Evolutionary conservation across 768 basidiomycete genomes (phyloP).

Genomic region (Termitomyces sp.): DNA sequence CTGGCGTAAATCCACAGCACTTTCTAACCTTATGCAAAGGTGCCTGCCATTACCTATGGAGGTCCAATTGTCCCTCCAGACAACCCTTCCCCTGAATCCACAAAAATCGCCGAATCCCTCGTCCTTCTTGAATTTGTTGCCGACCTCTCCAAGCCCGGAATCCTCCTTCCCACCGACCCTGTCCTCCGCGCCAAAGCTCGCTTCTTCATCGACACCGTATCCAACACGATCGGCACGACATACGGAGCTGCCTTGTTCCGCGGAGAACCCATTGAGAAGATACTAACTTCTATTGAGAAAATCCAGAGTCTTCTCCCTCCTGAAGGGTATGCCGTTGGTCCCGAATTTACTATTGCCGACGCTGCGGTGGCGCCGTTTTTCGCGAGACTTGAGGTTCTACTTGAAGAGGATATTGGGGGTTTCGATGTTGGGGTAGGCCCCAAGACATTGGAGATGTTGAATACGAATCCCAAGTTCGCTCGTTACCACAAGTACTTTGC

Average conservation of each 20-base stretch:
- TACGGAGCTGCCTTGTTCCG: constrained; percentile 35
- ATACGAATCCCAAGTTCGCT: constrained; percentile 44
- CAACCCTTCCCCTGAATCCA: constrained; percentile 56
- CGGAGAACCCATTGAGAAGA: constrained; percentile 39
- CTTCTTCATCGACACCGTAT: constrained; percentile 60
- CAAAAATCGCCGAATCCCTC: constrained; percentile 64
- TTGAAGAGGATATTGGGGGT: constrained; percentile 51
- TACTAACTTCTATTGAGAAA: constrained; percentile 43
- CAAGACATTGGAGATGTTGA: constrained; percentile 41
- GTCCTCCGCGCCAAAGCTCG: constrained; percentile 57
- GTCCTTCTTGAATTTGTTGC: constrained; percentile 67
- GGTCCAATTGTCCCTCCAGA: constrained; percentile 56
- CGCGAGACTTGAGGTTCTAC: constrained; percentile 44
- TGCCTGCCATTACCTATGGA: constrained; percentile 61
- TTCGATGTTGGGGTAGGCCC: constrained; percentile 48
- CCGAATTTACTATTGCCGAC: constrained; percentile 61
- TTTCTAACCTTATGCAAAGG: constrained; percentile 28
- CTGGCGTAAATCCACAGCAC: not conserved
- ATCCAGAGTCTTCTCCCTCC: constrained; percentile 50
- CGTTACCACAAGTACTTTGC: constrained; percentile 48
- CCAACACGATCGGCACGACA: constrained; percentile 41
- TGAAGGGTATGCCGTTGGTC: constrained; percentile 43
- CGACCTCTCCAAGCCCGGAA: constrained; percentile 45
- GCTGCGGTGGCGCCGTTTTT: constrained; percentile 60
- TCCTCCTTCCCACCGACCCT: constrained; percentile 55